phyloP scores from a whole-genome alignment of 1,284 basidiomycete genomes.

The Cryptococcus wingfieldii region DNA sequence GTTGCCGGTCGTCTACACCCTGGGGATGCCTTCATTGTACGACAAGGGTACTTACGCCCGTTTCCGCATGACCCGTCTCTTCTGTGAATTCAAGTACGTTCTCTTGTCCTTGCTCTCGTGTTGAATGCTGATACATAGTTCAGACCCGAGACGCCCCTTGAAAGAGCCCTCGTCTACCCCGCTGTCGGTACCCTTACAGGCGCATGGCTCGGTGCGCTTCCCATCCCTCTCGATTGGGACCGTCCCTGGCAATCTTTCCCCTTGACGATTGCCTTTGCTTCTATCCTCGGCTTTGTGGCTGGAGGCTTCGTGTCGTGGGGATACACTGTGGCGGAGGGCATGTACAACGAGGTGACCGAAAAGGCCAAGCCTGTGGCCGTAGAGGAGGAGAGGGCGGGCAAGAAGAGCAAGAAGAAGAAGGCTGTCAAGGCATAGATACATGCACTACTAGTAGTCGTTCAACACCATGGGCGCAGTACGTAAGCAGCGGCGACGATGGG shows the following conservation, averaged over 20 bases:
- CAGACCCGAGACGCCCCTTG: slow-evolving; percentile 63
- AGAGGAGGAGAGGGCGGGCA: background rate
- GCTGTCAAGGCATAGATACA: background rate
- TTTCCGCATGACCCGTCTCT: slow-evolving; percentile 64
- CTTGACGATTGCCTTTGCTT: slow-evolving; percentile 54
- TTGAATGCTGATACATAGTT: background rate
- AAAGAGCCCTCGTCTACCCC: slow-evolving; percentile 75
- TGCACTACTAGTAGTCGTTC: no score
- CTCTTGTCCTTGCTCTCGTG: background rate
- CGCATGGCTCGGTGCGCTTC: slow-evolving; percentile 72
- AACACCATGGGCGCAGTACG: no score
- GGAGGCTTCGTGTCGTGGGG: slow-evolving; percentile 60
- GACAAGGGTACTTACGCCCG: slow-evolving; percentile 36
- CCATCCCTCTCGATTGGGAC: slow-evolving; percentile 90
- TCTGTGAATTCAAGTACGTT: slow-evolving; percentile 71
- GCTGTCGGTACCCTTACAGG: slow-evolving; percentile 67
- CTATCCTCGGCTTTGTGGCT: slow-evolving; percentile 63
- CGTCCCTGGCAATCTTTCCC: slow-evolving; percentile 91
- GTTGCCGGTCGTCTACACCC: slow-evolving; percentile 64
- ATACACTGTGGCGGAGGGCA: slow-evolving; percentile 49
- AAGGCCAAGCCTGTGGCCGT: background rate
- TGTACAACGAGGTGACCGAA: slow-evolving; percentile 17
- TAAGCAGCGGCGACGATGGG: no score
- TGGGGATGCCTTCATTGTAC: slow-evolving; percentile 59
- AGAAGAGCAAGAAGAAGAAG: slow-evolving; percentile 10